These are phyloP conservation scores for Phaseolus coccineus DNA, from an alignment of 331 rosid genomes.

Conservation along the genomic window DNA sequence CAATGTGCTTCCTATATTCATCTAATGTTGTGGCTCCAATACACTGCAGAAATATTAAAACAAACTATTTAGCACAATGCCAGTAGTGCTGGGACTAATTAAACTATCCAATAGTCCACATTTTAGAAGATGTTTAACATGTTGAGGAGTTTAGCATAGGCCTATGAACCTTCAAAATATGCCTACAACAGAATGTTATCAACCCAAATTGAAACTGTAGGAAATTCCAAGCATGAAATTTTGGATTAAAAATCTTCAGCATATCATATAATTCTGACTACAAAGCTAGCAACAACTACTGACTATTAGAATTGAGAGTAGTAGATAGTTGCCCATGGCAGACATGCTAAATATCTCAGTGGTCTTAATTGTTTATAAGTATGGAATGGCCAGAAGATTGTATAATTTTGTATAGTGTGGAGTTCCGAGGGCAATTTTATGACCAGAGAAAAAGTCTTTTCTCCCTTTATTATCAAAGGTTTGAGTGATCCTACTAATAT, in stretches of 20 bases:
- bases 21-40: conserved; percentile 93
- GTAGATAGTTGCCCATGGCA: not conserved
- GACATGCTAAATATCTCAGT: conserved; percentile 5
- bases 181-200: not conserved
- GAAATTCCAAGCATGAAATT: conserved; percentile 8
- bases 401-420: not conserved
- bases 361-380: not conserved
- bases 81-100: conserved; percentile 19
- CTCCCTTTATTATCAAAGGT: conserved; percentile 9
- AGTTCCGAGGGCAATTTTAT: conserved; percentile 2
- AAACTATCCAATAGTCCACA: not conserved
- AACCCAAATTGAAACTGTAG: conserved; percentile 21
- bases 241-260: conserved; percentile 9
- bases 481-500: conserved; percentile 31
- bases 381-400: conserved; percentile 24
- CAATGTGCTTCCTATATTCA: conserved; percentile 94
- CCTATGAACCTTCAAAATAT: conserved; percentile 2
- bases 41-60: conserved; percentile 64
- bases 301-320: conserved; percentile 5
- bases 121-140: not conserved
- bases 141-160: not conserved
- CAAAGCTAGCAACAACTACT: not conserved
- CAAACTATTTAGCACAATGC: conserved; percentile 19
- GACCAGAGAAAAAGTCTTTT: conserved; percentile 9
- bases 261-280: conserved; percentile 20